Conservation (phyloP, 2,329 filamentous ascomycete genomes). For the Colletotrichum falcatum region DNA sequence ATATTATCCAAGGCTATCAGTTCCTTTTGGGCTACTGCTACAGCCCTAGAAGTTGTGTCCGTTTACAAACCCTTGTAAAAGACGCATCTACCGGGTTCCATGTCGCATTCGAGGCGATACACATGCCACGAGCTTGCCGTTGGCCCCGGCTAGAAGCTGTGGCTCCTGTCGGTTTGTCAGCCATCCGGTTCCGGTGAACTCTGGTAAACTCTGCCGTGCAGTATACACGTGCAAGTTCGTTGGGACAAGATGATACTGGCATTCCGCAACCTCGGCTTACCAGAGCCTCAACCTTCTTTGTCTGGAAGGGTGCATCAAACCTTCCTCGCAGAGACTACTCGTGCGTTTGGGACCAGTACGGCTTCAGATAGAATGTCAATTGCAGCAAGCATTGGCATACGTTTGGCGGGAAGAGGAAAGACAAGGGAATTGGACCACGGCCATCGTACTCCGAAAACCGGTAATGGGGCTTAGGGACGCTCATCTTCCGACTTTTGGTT, state of each 20-base stretch:
- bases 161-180: too few species aligned
- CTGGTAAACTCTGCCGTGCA: neutral
- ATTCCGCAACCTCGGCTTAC: neutral
- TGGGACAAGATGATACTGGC: neutral
- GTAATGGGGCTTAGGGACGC: neutral
- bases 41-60: neutral
- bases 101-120: neutral
- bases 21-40: neutral
- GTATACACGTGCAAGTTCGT: neutral
- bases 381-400: neutral
- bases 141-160: neutral
- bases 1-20: neutral
- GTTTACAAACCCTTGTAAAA: neutral
- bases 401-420: neutral
- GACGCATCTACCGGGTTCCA: neutral
- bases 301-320: too few species aligned
- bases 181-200: neutral
- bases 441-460: neutral
- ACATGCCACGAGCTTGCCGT: neutral
- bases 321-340: neutral
- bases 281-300: neutral
- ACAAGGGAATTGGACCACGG: neutral
- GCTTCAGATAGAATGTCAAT: neutral
- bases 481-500: neutral
- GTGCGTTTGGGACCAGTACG: neutral